Evolutionary conservation across 345 rosid genomes (phyloP).

Genomic region (Boechera retrofracta): DNA sequence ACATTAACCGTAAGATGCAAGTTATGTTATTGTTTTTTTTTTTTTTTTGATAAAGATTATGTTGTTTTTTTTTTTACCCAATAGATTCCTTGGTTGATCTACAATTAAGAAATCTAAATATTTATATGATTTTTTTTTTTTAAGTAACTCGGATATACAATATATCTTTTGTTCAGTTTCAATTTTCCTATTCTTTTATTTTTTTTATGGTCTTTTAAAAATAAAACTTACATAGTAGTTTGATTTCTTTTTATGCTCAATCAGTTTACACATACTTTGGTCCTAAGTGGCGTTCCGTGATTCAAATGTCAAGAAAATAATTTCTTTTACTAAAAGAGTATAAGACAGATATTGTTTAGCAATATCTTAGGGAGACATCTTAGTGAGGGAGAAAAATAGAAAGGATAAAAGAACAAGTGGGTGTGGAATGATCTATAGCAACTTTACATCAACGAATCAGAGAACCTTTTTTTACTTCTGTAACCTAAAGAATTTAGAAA

Average conservation of each 20-base stretch:
- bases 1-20: constrained; percentile 33
- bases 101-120: not conserved
- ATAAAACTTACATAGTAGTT: not conserved
- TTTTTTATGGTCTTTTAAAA: not conserved
- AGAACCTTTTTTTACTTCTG: constrained; percentile 1
- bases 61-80: constrained; percentile 7
- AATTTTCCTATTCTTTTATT: too few species aligned
- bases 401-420: constrained; percentile 24
- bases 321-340: constrained; percentile 11
- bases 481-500: constrained; percentile 12
- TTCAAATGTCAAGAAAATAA: constrained; percentile 16
- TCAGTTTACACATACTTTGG: constrained; percentile 8
- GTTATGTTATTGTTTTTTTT: not conserved
- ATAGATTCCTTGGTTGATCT: constrained; percentile 25
- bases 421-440: constrained; percentile 26
- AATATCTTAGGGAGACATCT: constrained; percentile 33
- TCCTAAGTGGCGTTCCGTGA: constrained; percentile 27
- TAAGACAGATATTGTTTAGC: constrained; percentile 14
- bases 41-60: too few species aligned
- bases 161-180: not conserved
- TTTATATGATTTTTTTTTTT: not conserved
- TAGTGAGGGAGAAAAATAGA: not conserved
- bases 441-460: constrained; percentile 27
- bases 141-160: not conserved
- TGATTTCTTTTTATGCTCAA: not conserved